Evolutionary conservation across 1,284 basidiomycete genomes (phyloP).

Genomic region (Cutaneotrichosporon dermatis): DNA sequence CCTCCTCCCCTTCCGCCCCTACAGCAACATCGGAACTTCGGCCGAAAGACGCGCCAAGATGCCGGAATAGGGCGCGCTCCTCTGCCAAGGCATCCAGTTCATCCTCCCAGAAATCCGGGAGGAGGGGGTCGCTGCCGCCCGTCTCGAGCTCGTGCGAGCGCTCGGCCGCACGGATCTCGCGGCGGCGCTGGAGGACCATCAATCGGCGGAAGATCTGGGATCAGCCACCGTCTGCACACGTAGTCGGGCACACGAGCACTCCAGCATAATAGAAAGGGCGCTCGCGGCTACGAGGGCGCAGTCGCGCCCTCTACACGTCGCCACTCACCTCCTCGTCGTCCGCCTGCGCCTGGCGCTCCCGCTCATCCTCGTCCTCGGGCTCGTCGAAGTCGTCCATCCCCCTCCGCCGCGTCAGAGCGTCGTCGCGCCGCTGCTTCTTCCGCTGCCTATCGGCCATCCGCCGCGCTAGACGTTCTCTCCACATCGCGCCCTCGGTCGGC

Average conservation of each 20-base stretch:
- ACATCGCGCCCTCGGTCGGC: slow-evolving; percentile 37
- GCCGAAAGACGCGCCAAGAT: slow-evolving; percentile 4
- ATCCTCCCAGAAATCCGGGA: slow-evolving; percentile 42
- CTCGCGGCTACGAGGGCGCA: too few relatives aligned
- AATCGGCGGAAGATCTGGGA: slow-evolving; percentile 46
- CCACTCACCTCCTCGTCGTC: slow-evolving; percentile 45
- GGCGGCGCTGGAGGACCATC: slow-evolving; percentile 35
- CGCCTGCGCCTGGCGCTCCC: slow-evolving; percentile 32
- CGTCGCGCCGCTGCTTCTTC: slow-evolving; percentile 23
- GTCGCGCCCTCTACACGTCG: too few relatives aligned
- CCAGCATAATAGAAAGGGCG: too few relatives aligned
- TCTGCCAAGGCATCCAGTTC: slow-evolving; percentile 23
- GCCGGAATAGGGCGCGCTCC: slow-evolving; percentile 12
- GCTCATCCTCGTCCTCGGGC: slow-evolving; percentile 33
- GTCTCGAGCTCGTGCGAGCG: slow-evolving; percentile 35
- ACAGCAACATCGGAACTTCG: too few relatives aligned
- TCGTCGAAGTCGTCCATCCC: slow-evolving; percentile 15
- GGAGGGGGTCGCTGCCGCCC: slow-evolving; percentile 33
- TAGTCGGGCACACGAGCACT: too few relatives aligned
- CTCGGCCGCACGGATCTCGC: slow-evolving; percentile 28
- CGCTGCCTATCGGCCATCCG: slow-evolving; percentile 35
- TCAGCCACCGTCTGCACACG: too few relatives aligned
- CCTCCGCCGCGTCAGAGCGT: slow-evolving; percentile 27
- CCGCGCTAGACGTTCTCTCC: slow-evolving; percentile 35
- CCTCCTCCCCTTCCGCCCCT: slow-evolving; percentile 18